Evolutionary conservation across 1,284 basidiomycete genomes (phyloP), one percentile per base, ranked within the genome.

Genomic region (Cryptococcus neoformans): DNA sequence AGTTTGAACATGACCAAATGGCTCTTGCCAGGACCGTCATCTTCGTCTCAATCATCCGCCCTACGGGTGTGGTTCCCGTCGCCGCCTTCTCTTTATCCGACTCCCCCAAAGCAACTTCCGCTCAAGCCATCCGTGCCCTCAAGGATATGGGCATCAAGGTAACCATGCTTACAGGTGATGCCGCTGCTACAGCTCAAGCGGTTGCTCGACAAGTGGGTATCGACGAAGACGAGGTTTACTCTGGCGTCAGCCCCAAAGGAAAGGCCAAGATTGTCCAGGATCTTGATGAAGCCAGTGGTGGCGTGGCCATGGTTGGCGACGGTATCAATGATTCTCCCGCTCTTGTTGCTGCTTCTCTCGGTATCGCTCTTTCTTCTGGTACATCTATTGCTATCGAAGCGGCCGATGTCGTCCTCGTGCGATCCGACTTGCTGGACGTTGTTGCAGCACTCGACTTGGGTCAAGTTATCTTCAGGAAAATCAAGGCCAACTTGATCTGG

Each of bases 241-340:
- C 92, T 3, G 85, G 85, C 51, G 91, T 97, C 83, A 92, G 87
- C 67, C 93, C 93, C 1, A 89, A 92, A 69, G 93, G 93, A 46
- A 97, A 97, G 74, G 91, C 91, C 0, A 82, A 85, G 16, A 83
- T 90, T 56, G 82, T 97, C 16, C 80, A 84, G 3, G 89, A 92
- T 69, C 77, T 96, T 42, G 46, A 49, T 5, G 88, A 91, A 76
- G 82, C 84, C 67, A 81, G 80, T 2, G 84, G 83, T 28, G 87
- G 86, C 39, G 87, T 95, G 21, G 93, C 91, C 1, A 95, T 96
- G 92, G 93, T 99, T 49, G 96, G 96, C 17, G 96, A 99, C 75
- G 96, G 96, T 16, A 96, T 99, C 80, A 99, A 99, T 76, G 96
- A 99, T 74, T 95, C 93, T 0, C 95, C 94, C 0, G 96, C 95